These are phyloP conservation scores for Kwoniella heveanensis DNA, from an alignment of 768 basidiomycete genomes.

Conservation along the genomic window DNA sequence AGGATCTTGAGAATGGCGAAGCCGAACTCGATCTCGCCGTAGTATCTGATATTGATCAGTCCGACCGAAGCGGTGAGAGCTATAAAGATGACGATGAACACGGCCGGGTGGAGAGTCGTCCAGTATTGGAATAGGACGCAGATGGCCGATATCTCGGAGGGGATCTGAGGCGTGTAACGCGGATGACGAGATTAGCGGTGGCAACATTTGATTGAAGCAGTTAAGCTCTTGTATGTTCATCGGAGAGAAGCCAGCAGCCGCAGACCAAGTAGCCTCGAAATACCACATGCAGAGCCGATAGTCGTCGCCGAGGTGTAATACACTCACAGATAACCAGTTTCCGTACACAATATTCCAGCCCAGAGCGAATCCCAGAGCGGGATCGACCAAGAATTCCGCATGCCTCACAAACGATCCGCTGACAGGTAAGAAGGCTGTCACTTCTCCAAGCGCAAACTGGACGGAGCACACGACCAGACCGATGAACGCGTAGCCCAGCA, in stretches of 20 bases:
- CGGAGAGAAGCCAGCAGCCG: no score
- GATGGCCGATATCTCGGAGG: constrained; percentile 34
- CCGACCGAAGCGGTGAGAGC: constrained; percentile 25
- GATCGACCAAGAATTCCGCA: constrained; percentile 35
- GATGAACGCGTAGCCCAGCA: constrained; percentile 61
- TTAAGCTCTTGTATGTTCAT: no score
- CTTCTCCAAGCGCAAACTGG: constrained; percentile 19
- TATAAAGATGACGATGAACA: constrained; percentile 43
- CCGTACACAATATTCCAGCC: constrained; percentile 38
- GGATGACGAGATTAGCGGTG: not conserved
- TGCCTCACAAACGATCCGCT: constrained; percentile 16
- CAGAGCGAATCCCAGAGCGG: constrained; percentile 51
- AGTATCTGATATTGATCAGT: constrained; percentile 48
- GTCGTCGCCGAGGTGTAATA: no score
- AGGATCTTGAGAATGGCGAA: constrained; percentile 52
- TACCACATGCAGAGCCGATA: no score
- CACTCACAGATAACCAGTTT: constrained; percentile 27
- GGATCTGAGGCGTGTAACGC: constrained; percentile 1
- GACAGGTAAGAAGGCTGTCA: constrained; percentile 17
- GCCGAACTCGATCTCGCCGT: constrained; percentile 47
- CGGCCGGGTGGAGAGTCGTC: constrained; percentile 26
- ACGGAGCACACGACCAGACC: constrained; percentile 53
- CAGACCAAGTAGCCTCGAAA: no score
- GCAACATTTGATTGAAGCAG: no score
- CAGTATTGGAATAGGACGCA: constrained; percentile 25